Conservation (phyloP, 2,329 filamentous ascomycete species). For the Fusarium poae region DNA sequence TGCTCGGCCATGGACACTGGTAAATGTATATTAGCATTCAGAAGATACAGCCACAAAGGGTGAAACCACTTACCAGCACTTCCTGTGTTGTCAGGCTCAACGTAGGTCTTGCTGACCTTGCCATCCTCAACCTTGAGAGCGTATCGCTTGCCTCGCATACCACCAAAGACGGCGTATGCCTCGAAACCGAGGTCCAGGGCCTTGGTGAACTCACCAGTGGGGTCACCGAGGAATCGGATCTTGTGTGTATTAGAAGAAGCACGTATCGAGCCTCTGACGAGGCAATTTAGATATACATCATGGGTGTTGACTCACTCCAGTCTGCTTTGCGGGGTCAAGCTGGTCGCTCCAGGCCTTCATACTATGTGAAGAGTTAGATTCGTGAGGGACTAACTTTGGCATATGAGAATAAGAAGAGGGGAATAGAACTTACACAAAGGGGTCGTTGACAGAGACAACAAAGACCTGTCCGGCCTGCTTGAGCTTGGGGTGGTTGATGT, state of each 20-base stretch:
- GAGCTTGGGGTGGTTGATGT: constrained; percentile 82
- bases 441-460: constrained; percentile 92
- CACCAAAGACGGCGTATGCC: constrained; percentile 79
- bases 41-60: background rate
- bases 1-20: constrained; percentile 46
- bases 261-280: background rate
- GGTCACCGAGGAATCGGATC: constrained; percentile 92
- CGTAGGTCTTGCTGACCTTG: constrained; percentile 82
- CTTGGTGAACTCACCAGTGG: constrained; percentile 82
- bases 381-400: background rate
- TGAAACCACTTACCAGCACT: constrained; percentile 72
- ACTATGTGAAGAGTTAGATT: constrained; percentile 58
- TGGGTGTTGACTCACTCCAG: constrained; percentile 73
- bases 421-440: constrained; percentile 80
- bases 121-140: constrained; percentile 86
- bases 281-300: background rate
- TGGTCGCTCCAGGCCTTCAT: constrained; percentile 90
- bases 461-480: constrained; percentile 87
- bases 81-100: constrained; percentile 91
- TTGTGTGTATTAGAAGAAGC: constrained; percentile 53
- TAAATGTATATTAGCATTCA: constrained; percentile 7
- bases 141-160: constrained; percentile 87
- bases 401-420: background rate
- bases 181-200: constrained; percentile 88
- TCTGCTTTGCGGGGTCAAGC: constrained; percentile 80